These are phyloP conservation scores for Podaxis sp. DNA, from an alignment of 768 basidiomycete genomes.

Conservation along the genomic window DNA sequence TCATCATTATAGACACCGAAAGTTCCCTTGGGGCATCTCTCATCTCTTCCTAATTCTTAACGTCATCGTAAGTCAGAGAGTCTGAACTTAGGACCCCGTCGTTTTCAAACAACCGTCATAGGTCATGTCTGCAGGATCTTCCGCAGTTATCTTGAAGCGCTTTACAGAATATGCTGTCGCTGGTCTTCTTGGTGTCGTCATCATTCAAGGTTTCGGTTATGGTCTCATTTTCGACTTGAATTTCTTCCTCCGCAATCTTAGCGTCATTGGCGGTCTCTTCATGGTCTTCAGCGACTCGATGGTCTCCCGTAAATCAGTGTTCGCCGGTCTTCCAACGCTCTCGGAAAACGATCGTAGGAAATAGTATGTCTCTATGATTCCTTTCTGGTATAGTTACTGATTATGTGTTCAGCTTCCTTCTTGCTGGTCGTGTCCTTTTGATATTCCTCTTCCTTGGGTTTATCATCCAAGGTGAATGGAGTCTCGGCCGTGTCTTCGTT, in stretches of 20 bases:
- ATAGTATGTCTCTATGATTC: conserved; percentile 60
- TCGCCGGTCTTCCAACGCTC: conserved; percentile 86
- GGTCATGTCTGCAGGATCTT: conserved; percentile 87
- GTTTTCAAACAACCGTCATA: conserved; percentile 23
- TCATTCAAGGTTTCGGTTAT: conserved; percentile 97
- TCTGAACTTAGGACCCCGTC: neutral
- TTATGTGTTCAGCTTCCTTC: conserved; percentile 69
- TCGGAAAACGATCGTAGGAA: conserved; percentile 97
- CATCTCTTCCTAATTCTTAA: conserved; percentile 91
- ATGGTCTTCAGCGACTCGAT: conserved; percentile 99
- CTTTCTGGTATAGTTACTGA: neutral
- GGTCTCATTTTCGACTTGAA: conserved; percentile 99
- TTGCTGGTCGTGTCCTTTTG: conserved; percentile 92
- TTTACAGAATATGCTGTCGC: conserved; percentile 87
- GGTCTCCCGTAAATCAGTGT: conserved; percentile 79
- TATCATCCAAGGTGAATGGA: conserved; percentile 92
- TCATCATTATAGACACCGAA: conserved; percentile 65
- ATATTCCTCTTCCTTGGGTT: conserved; percentile 99
- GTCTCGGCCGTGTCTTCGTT: conserved; percentile 77
- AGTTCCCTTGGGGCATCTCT: conserved; percentile 94
- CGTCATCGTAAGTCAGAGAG: conserved; percentile 64
- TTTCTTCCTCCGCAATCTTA: conserved; percentile 99
- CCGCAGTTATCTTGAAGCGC: conserved; percentile 80
- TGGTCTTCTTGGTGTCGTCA: conserved; percentile 85
- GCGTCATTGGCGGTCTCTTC: conserved; percentile 95